A percentile compares a stretch with the other conserved stretches of the same genome.
Evolutionary conservation across 2,329 filamentous ascomycete species (phyloP).

Genomic region (Fusarium proliferatum): DNA sequence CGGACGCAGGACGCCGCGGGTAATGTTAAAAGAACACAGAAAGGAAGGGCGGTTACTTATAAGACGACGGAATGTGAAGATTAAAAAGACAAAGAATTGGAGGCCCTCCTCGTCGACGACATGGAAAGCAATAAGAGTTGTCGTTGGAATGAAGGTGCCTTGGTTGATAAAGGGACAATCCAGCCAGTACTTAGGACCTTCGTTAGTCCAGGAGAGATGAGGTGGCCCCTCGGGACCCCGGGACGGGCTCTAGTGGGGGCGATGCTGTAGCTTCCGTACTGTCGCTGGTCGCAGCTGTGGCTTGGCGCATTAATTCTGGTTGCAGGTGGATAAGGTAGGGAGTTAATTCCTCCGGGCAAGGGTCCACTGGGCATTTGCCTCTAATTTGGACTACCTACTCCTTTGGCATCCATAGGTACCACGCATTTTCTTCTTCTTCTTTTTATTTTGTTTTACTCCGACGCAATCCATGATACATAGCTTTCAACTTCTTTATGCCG

Average conservation of each 20-base stretch:
- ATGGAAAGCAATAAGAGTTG: conserved; percentile 27
- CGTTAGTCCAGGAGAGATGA: conserved; percentile 27
- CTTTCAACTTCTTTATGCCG: not conserved
- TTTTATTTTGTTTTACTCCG: not conserved
- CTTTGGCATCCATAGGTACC: not conserved
- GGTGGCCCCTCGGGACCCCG: conserved; percentile 36
- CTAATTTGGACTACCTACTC: conserved; percentile 4
- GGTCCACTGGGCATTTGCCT: conserved; percentile 20
- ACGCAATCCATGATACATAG: not conserved
- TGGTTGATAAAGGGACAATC: conserved; percentile 20
- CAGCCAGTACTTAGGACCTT: not conserved
- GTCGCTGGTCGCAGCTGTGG: conserved; percentile 16
- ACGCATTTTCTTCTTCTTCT: not conserved
- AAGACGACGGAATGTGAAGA: conserved; percentile 7
- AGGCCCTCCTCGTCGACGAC: conserved; percentile 9
- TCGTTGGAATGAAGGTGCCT: conserved; percentile 26
- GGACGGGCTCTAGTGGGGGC: conserved; percentile 30
- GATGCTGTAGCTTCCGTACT: conserved; percentile 22
- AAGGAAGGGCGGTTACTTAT: conserved; percentile 9
- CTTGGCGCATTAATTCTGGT: conserved; percentile 21
- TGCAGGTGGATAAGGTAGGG: conserved; percentile 3
- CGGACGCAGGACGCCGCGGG: conserved; percentile 33
- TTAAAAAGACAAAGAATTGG: conserved; percentile 6
- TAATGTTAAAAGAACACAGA: conserved; percentile 9
- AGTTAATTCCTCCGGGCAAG: conserved; percentile 23